phyloP scores from a whole-genome alignment of 345 rosid genomes.

The Populus ilicifolia region DNA sequence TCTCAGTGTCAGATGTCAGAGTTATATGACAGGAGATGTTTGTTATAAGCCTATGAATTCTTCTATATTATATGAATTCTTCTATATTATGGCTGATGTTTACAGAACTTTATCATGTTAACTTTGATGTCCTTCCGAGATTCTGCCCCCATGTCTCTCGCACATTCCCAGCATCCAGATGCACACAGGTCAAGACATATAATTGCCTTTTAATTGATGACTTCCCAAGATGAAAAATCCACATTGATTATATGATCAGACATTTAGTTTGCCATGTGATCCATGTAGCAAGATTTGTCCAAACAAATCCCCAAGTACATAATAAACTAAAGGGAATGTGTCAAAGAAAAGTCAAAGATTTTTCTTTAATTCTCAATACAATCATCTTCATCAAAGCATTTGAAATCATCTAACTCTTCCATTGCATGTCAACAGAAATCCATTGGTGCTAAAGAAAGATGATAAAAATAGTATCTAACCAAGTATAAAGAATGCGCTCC shows the following conservation, averaged over 20 bases:
- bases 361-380: not conserved
- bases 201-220: not conserved
- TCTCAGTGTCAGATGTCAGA: not conserved
- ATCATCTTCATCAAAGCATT: not conserved
- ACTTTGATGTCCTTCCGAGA: not conserved
- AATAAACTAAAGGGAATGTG: not conserved
- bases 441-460: not conserved
- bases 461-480: slow-evolving; percentile 45
- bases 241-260: not conserved
- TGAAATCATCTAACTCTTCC: not conserved
- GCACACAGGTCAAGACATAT: not conserved
- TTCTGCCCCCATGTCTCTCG: not conserved
- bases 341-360: not conserved
- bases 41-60: not conserved
- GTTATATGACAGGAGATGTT: not conserved
- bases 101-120: not conserved
- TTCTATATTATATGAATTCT: not conserved
- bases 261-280: not conserved
- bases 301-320: not conserved
- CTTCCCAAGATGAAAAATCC: not conserved
- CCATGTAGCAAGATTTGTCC: not conserved
- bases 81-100: not conserved
- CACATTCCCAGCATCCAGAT: not conserved
- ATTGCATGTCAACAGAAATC: not conserved
- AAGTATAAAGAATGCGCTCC: slow-evolving; percentile 97